Percentiles rank a stretch among this genome's conserved stretches.
Evolutionary conservation across 2,329 filamentous ascomycete genomes (phyloP).

Genomic region (Colletotrichum plurivorum): DNA sequence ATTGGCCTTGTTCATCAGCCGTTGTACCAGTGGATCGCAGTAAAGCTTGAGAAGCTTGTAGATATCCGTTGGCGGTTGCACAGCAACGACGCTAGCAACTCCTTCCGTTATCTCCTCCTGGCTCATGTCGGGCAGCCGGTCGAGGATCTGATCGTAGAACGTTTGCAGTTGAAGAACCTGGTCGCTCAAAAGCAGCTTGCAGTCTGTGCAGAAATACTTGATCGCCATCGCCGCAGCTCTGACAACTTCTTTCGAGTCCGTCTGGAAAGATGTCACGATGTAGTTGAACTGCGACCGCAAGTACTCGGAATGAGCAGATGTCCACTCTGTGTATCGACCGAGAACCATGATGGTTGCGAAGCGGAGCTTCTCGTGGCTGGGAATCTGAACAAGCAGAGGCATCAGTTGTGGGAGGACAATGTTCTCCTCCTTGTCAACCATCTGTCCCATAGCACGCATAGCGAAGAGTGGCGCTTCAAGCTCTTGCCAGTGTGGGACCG

Average conservation of each 20-base stretch:
- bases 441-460: conserved; percentile 94
- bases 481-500: conserved; percentile 95
- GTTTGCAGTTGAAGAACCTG: conserved; percentile 90
- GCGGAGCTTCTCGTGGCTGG: conserved; percentile 95
- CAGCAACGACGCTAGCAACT: conserved; percentile 91
- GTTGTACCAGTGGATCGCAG: conserved; percentile 89
- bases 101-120: conserved; percentile 98
- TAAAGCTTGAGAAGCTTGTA: conserved; percentile 92
- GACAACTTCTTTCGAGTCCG: conserved; percentile 90
- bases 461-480: conserved; percentile 95
- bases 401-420: conserved; percentile 93
- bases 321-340: conserved; percentile 98
- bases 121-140: conserved; percentile 86
- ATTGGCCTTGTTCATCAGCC: conserved; percentile 90
- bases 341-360: conserved; percentile 99
- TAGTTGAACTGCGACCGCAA: conserved; percentile 94
- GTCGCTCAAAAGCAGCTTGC: conserved; percentile 85
- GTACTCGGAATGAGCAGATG: conserved; percentile 91
- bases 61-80: conserved; percentile 83
- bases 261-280: conserved; percentile 93
- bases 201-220: conserved; percentile 97
- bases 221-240: conserved; percentile 93
- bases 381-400: conserved; percentile 93
- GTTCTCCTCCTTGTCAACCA: conserved; percentile 92
- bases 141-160: conserved; percentile 92